These are phyloP conservation scores for Passalora sequoiae DNA, from an alignment of 2,329 filamentous ascomycete genomes.

Conservation along the genomic window DNA sequence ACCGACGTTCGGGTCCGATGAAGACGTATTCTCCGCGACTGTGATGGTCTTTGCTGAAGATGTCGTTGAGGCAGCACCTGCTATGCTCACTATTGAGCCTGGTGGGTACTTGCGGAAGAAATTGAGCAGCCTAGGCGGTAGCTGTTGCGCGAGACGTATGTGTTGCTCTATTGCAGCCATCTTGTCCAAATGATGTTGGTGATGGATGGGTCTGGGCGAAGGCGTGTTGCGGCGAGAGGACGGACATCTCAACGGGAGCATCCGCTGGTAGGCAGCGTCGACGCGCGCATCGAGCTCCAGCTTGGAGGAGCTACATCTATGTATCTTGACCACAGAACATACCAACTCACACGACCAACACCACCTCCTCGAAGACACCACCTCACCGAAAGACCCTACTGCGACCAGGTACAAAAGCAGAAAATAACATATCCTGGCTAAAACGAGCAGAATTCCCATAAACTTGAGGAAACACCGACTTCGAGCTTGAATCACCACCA, in stretches of 20 bases:
- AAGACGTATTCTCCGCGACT: conserved; percentile 31
- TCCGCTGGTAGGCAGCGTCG: no score
- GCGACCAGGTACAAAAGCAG: no score
- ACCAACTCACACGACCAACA: not conserved
- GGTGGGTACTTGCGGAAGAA: conserved; percentile 92
- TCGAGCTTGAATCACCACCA: no score
- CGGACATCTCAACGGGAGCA: conserved; percentile 1
- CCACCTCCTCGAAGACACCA: not conserved
- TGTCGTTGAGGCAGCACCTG: conserved; percentile 21
- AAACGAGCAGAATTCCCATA: no score
- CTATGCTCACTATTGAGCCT: conserved; percentile 29
- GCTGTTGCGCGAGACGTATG: conserved; percentile 60
- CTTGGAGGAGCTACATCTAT: no score
- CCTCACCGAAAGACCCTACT: not conserved
- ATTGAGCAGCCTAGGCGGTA: conserved; percentile 71
- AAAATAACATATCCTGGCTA: no score
- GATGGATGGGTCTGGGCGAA: no score
- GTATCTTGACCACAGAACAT: not conserved
- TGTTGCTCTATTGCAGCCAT: conserved; percentile 27
- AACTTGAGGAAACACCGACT: no score
- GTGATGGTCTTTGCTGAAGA: conserved; percentile 41
- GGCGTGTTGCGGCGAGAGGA: not conserved
- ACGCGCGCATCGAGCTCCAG: conserved; percentile 3
- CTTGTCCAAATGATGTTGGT: conserved; percentile 9
- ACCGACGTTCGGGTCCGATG: conserved; percentile 41